These are phyloP conservation scores for Fusarium graminum DNA, from an alignment of 2,329 filamentous ascomycete species.

Conservation along the genomic window DNA sequence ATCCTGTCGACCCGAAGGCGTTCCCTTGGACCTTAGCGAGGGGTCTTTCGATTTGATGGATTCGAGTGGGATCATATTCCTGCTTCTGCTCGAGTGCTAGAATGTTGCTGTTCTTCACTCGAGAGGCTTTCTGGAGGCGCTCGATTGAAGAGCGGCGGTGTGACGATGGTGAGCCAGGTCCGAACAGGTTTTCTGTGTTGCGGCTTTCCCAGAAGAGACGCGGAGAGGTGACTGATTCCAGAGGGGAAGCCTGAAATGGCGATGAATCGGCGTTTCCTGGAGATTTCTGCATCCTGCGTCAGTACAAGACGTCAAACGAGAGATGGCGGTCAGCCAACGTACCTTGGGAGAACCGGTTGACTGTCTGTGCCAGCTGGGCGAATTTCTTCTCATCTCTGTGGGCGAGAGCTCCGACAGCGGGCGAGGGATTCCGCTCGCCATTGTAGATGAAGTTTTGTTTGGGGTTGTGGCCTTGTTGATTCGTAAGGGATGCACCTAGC, in stretches of 20 bases:
- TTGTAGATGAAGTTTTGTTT: constrained; percentile 72
- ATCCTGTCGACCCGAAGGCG: constrained; percentile 71
- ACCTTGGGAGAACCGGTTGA: constrained; percentile 64
- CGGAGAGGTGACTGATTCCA: constrained; percentile 77
- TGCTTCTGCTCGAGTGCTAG: constrained; percentile 92
- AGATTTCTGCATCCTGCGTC: constrained; percentile 69
- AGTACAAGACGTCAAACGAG: constrained; percentile 46
- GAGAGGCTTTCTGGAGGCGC: constrained; percentile 91
- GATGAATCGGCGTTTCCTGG: constrained; percentile 79
- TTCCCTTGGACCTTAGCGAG: constrained; percentile 82
- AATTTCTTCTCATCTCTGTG: constrained; percentile 88
- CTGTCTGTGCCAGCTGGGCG: constrained; percentile 89
- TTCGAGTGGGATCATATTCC: constrained; percentile 86
- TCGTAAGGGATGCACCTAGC: constrained; percentile 80
- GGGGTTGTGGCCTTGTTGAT: constrained; percentile 76
- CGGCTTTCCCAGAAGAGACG: constrained; percentile 92
- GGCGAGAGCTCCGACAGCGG: constrained; percentile 91
- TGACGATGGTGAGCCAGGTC: constrained; percentile 74
- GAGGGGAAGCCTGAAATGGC: constrained; percentile 86
- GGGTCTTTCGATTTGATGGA: constrained; percentile 85
- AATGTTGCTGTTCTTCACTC: constrained; percentile 98
- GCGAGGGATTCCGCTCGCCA: constrained; percentile 71
- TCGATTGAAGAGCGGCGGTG: constrained; percentile 92
- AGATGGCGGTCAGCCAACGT: constrained; percentile 33
- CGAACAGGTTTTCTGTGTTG: constrained; percentile 79